These are phyloP conservation scores for Excoecaria cochinchinensis DNA, from an alignment of 345 rosid species.

Conservation along the genomic window DNA sequence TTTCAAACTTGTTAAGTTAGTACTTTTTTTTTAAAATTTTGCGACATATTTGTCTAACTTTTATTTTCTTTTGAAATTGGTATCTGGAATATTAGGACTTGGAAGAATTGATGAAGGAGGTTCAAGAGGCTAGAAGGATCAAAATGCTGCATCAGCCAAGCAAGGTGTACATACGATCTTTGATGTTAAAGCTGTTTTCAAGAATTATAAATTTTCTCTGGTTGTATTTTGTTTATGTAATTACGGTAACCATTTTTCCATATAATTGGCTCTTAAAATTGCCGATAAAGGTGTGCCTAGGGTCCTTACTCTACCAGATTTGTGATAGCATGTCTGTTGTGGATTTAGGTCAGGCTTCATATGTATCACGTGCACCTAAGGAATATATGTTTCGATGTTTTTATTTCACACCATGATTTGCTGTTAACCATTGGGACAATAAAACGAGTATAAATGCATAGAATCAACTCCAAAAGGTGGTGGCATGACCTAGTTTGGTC, in stretches of 20 bases:
- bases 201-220: no score
- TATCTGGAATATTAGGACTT: slow-evolving; percentile 59
- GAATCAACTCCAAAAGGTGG: background rate
- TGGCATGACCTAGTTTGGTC: background rate
- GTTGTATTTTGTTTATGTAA: background rate
- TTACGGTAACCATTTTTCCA: background rate
- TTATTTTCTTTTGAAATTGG: background rate
- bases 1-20: slow-evolving; percentile 11
- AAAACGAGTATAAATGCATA: background rate
- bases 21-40: slow-evolving; percentile 14
- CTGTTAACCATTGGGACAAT: background rate
- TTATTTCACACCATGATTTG: background rate
- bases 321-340: background rate
- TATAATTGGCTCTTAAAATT: background rate
- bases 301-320: background rate
- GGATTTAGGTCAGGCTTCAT: background rate
- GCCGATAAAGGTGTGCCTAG: background rate
- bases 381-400: background rate
- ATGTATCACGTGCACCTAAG: background rate
- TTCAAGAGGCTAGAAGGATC: slow-evolving; percentile 98
- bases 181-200: slow-evolving; percentile 15
- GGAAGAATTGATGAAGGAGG: slow-evolving; percentile 92
- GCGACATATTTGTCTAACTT: slow-evolving; percentile 5
- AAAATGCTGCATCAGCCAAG: slow-evolving; percentile 99
- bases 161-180: slow-evolving; percentile 53